Evolutionary conservation across 371 early-diverging fungal species (phyloP), one percentile per base, ranked within the genome.

Genomic region (Rhizopus sp.): DNA sequence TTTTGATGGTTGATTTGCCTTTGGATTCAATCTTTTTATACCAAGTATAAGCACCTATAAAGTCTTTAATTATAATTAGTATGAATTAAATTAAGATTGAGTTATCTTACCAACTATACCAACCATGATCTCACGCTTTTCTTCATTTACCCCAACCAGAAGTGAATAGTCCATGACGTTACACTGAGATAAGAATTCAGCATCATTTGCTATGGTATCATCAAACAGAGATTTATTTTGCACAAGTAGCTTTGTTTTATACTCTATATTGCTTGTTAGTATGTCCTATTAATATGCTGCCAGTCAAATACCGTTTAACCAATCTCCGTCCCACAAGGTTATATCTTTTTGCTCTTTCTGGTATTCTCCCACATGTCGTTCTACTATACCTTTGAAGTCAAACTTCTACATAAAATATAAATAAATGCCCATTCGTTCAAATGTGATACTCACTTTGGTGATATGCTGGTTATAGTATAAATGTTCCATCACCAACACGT

Each of bases 101-200:
- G 15, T 53, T 53, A 60, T 57, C 72, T 59, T 73, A 81, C 85
- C 82, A 37, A 96, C 93, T 50, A 96, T 92, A 8, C 96, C 96
- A 10, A 92, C 88, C n/a, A 91, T 85, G 39, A 96, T 72, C 66
- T 96, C 93, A 42, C 87, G 83, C 30, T 73, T 82, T 33, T 85
- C 73, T 16, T 84, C 85, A 60, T 94, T 93, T 31, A 96, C 87
- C 3, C 95, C 96, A 2, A 94, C 90, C 6, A 96, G 73, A 38
- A 96, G 71, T 13, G 95, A 94, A 62, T 95, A 95, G 67, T 96
- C 96, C 95, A 96, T 95, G 31, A 96, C 92, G 56, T 93, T 93
- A 53, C 90, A 81, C 45, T 84, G 82, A 3, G 90, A 79, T 58
- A 96, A 65, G 65, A 96, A 96, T 39, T 89, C 76, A 3, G 96